Conservation (phyloP, 129 eudicot genomes). For the Gnaphalium uliginosum region DNA sequence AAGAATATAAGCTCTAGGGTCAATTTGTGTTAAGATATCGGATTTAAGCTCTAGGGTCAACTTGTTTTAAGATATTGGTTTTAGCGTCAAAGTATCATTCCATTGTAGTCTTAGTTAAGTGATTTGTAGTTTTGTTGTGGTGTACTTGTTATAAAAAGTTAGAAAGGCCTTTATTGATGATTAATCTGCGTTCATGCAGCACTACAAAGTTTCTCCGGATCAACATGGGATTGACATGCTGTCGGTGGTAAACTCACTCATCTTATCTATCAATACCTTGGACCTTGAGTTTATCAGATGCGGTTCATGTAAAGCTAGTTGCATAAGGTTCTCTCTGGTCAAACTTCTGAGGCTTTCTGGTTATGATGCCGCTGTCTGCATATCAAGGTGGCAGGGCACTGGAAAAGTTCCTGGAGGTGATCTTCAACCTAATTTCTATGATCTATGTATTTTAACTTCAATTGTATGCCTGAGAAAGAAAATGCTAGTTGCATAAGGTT, state of each 20-base stretch:
- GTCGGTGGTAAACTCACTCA: slow-evolving; percentile 65
- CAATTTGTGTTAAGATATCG: neutral
- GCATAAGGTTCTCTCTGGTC: slow-evolving; percentile 70
- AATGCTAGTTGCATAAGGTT: neutral
- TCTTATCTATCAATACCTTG: slow-evolving; percentile 50
- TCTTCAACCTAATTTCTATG: neutral
- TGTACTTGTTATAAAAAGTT: neutral
- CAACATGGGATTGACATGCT: slow-evolving; percentile 65
- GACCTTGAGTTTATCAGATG: slow-evolving; percentile 60
- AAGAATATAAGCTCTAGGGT: neutral
- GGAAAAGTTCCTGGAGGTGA: slow-evolving; percentile 96
- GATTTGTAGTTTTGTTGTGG: neutral
- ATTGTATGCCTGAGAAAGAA: neutral
- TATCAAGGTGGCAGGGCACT: slow-evolving; percentile 72
- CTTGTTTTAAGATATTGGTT: neutral
- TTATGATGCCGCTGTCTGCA: slow-evolving; percentile 89
- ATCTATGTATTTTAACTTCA: neutral
- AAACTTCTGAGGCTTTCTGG: slow-evolving; percentile 78
- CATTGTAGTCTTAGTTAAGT: neutral
- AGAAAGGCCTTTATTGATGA: slow-evolving; percentile 7
- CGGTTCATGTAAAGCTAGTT: slow-evolving; percentile 77
- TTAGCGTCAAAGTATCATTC: neutral
- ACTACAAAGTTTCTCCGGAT: slow-evolving; percentile 59
- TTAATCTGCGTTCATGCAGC: slow-evolving; percentile 37
- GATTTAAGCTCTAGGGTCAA: neutral